Percentiles rank a stretch among this genome's conserved stretches.
phyloP scores from a whole-genome alignment of 108 stramenopile genomes.

The Pseudonitzschia pungens region DNA sequence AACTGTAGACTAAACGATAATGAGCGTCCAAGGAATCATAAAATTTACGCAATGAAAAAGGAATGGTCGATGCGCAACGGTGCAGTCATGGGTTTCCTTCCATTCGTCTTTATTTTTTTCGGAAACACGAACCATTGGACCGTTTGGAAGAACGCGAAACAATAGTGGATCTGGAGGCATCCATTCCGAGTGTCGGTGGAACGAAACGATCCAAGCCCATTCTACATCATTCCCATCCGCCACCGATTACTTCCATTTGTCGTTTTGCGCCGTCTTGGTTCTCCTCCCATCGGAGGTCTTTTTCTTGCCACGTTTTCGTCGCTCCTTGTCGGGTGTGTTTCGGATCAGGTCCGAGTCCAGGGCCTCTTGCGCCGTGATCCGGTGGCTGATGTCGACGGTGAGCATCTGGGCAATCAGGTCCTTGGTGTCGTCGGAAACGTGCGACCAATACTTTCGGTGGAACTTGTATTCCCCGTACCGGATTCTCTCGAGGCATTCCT shows the following conservation, averaged over 20 bases:
- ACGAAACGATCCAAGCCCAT: too few species aligned
- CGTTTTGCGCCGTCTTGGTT: not conserved
- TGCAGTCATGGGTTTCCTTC: too few species aligned
- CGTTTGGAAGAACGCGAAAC: too few species aligned
- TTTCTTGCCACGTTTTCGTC: conserved; percentile 15
- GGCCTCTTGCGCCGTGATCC: conserved; percentile 63
- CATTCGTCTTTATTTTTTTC: too few species aligned
- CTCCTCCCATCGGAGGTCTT: conserved; percentile 16
- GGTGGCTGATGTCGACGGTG: conserved; percentile 45
- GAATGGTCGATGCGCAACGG: not conserved
- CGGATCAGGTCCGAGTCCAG: conserved; percentile 38
- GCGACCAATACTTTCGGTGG: conserved; percentile 53
- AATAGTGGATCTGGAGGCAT: too few species aligned
- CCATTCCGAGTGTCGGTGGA: too few species aligned
- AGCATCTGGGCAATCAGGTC: conserved; percentile 52
- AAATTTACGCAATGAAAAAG: not conserved
- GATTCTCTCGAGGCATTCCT: conserved; percentile 66
- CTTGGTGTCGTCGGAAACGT: conserved; percentile 47
- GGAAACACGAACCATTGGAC: too few species aligned
- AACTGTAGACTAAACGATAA: too few species aligned
- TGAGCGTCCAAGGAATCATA: too few species aligned
- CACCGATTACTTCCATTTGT: conserved; percentile 9
- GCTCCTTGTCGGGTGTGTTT: conserved; percentile 12
- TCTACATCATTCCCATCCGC: too few species aligned
- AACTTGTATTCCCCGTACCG: conserved; percentile 69